phyloP scores from a whole-genome alignment of 2,329 filamentous ascomycete species.

The Botrytis tulipae region DNA sequence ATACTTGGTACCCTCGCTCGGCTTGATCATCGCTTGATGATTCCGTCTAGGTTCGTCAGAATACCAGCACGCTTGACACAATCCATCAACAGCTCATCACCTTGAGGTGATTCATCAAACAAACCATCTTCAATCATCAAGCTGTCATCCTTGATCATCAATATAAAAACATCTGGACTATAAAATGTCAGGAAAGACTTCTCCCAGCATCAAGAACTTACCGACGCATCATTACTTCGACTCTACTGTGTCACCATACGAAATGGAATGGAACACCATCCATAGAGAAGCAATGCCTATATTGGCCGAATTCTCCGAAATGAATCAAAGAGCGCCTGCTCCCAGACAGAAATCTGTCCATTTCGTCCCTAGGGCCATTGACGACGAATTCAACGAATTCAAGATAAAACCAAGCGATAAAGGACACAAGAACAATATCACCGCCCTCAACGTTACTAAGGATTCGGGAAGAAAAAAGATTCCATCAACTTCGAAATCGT shows the following conservation, averaged over 20 bases:
- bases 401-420: neutral
- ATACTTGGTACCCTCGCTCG: slow-evolving; percentile 38
- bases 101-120: slow-evolving; percentile 28
- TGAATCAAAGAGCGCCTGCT: neutral
- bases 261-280: neutral
- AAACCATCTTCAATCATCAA: slow-evolving; percentile 21
- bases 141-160: neutral
- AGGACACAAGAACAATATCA: neutral
- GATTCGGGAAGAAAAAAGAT: neutral
- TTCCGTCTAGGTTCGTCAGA: slow-evolving; percentile 27
- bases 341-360: slow-evolving; percentile 18
- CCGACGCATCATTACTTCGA: neutral
- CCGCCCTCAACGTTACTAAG: neutral
- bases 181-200: neutral
- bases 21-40: slow-evolving; percentile 31
- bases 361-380: slow-evolving; percentile 26
- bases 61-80: slow-evolving; percentile 26
- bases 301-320: neutral
- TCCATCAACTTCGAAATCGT: neutral
- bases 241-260: neutral
- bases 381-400: slow-evolving; percentile 21
- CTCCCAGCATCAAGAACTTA: slow-evolving; percentile 20
- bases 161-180: neutral
- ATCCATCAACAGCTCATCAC: slow-evolving; percentile 30
- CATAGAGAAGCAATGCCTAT: neutral